A percentile compares a stretch with the other conserved stretches of the same genome.
These are phyloP conservation scores for Novakomyces olei DNA, from an alignment of 805 yeast genomes.

Conservation along the genomic window DNA sequence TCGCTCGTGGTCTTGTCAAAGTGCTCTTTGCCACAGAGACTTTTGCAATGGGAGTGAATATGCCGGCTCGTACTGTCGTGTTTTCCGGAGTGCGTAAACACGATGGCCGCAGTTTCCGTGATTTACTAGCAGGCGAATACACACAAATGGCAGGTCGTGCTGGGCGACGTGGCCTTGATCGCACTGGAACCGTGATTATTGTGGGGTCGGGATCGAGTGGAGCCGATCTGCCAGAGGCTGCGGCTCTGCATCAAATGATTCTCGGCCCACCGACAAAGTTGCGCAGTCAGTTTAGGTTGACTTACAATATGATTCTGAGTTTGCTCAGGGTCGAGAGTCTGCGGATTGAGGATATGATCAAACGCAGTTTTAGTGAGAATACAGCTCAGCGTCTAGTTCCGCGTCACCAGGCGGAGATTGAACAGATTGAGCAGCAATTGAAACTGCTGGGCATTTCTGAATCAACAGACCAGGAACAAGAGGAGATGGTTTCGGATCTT, in stretches of 20 bases:
- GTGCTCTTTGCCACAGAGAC: slow-evolving; percentile 94
- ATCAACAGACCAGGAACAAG: too few species aligned
- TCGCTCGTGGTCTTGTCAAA: slow-evolving; percentile 67
- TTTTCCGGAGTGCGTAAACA: slow-evolving; percentile 71
- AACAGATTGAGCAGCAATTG: slow-evolving; percentile 27
- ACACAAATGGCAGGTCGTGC: slow-evolving; percentile 99
- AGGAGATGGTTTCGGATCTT: too few species aligned
- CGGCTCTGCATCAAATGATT: slow-evolving; percentile 54
- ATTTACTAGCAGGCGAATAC: slow-evolving; percentile 82
- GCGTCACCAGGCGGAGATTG: slow-evolving; percentile 52
- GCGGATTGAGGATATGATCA: slow-evolving; percentile 95
- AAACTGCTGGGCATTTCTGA: too few species aligned
- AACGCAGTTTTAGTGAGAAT: slow-evolving; percentile 84
- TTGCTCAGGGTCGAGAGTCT: slow-evolving; percentile 80
- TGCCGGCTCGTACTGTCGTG: slow-evolving; percentile 91
- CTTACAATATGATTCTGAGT: slow-evolving; percentile 88
- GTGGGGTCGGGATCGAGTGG: slow-evolving; percentile 1
- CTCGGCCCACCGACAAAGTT: slow-evolving; percentile 79
- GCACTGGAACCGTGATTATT: slow-evolving; percentile 81
- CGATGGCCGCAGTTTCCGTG: slow-evolving; percentile 68
- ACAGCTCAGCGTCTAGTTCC: slow-evolving; percentile 67
- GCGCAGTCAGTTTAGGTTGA: slow-evolving; percentile 76
- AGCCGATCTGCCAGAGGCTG: slow-evolving; percentile 5
- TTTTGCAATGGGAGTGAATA: slow-evolving; percentile 85
- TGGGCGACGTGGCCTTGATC: slow-evolving; percentile 88